These are phyloP conservation scores for Wickerhamomyces sp. DNA, from an alignment of 1,139 yeast species.

Conservation along the genomic window DNA sequence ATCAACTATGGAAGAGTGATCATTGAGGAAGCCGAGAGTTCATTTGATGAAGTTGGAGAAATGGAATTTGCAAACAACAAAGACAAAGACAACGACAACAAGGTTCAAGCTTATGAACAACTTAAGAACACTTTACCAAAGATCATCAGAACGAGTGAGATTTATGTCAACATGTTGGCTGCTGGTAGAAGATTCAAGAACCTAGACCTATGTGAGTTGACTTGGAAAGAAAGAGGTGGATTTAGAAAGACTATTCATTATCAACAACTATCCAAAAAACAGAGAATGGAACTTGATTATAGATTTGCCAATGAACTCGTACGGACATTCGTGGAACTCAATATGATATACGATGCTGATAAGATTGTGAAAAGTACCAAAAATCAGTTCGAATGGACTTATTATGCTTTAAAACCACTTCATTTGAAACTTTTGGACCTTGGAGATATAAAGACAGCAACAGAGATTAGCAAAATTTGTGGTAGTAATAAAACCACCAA, in stretches of 20 bases:
- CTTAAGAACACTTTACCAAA: slow-evolving; percentile 7
- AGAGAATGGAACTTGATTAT: slow-evolving; percentile 53
- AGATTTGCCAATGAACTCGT: slow-evolving; percentile 66
- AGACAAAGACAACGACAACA: slow-evolving; percentile 11
- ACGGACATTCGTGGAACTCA: slow-evolving; percentile 43
- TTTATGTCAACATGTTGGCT: slow-evolving; percentile 59
- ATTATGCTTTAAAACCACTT: slow-evolving; percentile 46
- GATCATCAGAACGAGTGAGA: slow-evolving; percentile 23
- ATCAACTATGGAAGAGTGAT: slow-evolving; percentile 5
- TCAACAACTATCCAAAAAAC: slow-evolving; percentile 31
- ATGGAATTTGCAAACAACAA: slow-evolving; percentile 7
- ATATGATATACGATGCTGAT: slow-evolving; percentile 62
- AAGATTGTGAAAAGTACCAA: slow-evolving; percentile 63
- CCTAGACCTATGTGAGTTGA: slow-evolving; percentile 50
- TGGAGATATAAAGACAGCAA: slow-evolving; percentile 41
- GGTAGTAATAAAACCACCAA: slow-evolving; percentile 3
- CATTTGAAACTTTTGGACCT: slow-evolving; percentile 42
- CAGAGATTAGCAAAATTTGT: slow-evolving; percentile 33
- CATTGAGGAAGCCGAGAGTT: slow-evolving; percentile 5
- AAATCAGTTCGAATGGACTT: slow-evolving; percentile 69
- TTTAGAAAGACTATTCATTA: slow-evolving; percentile 55
- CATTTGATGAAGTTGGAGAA: not conserved
- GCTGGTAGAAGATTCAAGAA: slow-evolving; percentile 57
- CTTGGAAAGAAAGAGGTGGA: slow-evolving; percentile 76
- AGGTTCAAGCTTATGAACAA: slow-evolving; percentile 10